Base-by-base conservation (phyloP, 2,329 filamentous ascomycete genomes). In the Ophiostoma novo-ulmi region DNA sequence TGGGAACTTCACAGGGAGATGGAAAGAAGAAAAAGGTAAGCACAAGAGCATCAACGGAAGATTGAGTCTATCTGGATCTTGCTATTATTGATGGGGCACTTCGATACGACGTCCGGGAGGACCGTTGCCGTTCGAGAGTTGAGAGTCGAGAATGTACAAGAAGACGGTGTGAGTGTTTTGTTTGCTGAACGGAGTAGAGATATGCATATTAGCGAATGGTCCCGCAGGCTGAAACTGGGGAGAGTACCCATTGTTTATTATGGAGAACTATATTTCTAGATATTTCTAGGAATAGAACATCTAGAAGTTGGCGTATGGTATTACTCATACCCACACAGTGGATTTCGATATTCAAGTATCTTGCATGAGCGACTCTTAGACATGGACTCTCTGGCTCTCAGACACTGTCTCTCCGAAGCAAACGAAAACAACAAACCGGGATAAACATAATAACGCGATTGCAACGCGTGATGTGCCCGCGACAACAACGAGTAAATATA, bases 291-390 rank as follows among this genome's bases (percentile, higher is more conserved):
- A 64, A 64, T 64, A 64, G 61, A 64, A 64, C 61, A 58, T 64
- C 31, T 61, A 31, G 61, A 31, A 36, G 17, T 36, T 64, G 61
- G 58, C n/a, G 17, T 36, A 38, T 20, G 22, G 22, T 64, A 64
- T 64, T 64, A 64, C 61, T 64, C 61, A 64, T 64, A 64, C 61
- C 61, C 61, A 64, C 61, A 64, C 61, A 64, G 61, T 64, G 61
- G 44, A 48, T 48, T 17, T 10, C 17, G 17, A 48, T 3, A 20
- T 31, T 31, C 31, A 31, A 31, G 31, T 31, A 31, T 31, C 31
- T 31, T 31, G 31, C 3, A 31, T 31, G 31, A 31, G 31, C 31
- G 31, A 31, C 31, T 31, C 31, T 4, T 31, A 31, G 31, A 31
- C 31, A 31, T 4, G 31, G 31, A 31, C 31, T 31, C 3, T 31